Conservation (phyloP, 176 grass and related monocot genomes). For the Rhynchospora tenuis region DNA sequence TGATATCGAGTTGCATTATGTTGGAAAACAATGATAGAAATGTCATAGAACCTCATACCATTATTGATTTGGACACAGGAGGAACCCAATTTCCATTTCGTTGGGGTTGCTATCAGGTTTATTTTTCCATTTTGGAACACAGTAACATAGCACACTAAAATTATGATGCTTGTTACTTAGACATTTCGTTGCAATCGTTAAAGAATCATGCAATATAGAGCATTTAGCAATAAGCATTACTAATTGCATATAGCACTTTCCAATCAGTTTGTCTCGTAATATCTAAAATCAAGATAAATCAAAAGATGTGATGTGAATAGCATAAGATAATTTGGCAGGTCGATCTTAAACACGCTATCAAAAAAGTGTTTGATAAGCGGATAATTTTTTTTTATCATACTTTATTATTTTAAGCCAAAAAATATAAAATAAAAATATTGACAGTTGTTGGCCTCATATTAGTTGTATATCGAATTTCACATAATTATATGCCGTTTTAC, state of each 20-base stretch:
- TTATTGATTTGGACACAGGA: no score
- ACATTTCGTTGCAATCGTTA: no score
- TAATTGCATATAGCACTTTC: neutral
- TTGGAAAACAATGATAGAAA: no score
- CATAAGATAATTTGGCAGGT: neutral
- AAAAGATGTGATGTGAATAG: neutral
- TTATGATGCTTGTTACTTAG: no score
- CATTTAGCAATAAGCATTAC: no score
- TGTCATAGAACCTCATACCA: no score
- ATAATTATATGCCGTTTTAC: neutral
- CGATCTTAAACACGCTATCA: neutral
- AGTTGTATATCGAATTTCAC: neutral
- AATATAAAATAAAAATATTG: neutral
- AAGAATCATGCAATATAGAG: no score
- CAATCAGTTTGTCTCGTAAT: neutral
- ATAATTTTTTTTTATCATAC: no score
- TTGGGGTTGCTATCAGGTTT: no score
- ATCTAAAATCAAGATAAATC: neutral
- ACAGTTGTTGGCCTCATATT: neutral
- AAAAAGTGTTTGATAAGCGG: neutral
- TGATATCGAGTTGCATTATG: neutral
- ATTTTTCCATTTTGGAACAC: no score
- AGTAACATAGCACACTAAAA: no score
- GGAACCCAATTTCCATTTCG: no score
- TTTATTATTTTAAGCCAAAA: neutral